Evolutionary conservation across 1,139 yeast species (phyloP), one percentile per base, ranked within the genome.

Genomic region (Taphrina populina): DNA sequence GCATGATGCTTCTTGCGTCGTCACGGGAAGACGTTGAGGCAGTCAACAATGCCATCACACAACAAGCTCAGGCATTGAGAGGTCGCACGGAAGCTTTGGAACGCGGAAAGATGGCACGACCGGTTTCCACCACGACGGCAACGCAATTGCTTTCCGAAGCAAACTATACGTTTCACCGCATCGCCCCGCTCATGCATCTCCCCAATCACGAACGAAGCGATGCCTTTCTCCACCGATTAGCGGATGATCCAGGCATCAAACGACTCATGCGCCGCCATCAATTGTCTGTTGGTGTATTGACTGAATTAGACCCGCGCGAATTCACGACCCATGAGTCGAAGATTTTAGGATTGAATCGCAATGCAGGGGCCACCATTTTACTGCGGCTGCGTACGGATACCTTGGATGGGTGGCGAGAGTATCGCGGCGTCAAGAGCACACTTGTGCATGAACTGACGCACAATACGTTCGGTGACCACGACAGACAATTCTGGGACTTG

Each of bases 361-460:
- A 69, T 60, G 61, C 58, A 43, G 76, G 76, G n/a, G 65, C 67
- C 57, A 65, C 63, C 27, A 72, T 72, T 37, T 67, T 68, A 55
- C 64, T 72, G 41, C 66, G 76, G 8, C 63, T 72, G 8, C 63
- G 76, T 27, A 72, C 74, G 2, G 75, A 72, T 58, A 67, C 64
- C 43, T 70, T 71, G 57, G 67, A 68, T 24, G 76, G 75, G 4
- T 72, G 68, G 63, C 63, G 73, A 45, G 64, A 66, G 49, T 72
- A 71, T 58, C 64, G 64, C 43, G 68, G 67, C 36, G 65, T 72
- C 26, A 61, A 70, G 39, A 67, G 65, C 45, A 72, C 71, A 7
- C 63, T 72, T 26, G 69, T 74, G 58, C 76, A 72, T 57, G 76
- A 72, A 58, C 64, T 72, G 21, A 66, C 75, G 6, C 76, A 72